Evolutionary conservation across 176 grass and related monocot species (phyloP).

Genomic region (Puccinellia tenuiflora): DNA sequence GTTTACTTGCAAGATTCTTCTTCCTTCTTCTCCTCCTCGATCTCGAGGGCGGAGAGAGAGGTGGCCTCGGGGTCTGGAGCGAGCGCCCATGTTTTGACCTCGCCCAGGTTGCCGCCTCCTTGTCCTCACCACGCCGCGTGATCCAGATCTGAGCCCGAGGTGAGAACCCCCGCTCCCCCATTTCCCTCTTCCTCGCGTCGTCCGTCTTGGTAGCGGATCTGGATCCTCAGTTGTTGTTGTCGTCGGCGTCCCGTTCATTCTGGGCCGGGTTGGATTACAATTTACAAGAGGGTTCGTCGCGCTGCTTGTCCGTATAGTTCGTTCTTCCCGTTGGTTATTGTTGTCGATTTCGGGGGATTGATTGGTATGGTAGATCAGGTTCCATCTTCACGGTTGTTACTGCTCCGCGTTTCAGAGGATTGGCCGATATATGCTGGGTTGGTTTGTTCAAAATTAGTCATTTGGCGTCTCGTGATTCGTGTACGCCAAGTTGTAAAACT

Average conservation of each 20-base stretch:
- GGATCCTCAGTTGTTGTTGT: not conserved
- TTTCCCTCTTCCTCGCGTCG: too few species aligned
- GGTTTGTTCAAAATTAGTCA: too few species aligned
- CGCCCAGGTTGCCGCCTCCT: constrained; percentile 21
- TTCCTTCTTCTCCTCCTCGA: not conserved
- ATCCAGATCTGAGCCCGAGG: constrained; percentile 30
- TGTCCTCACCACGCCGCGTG: not conserved
- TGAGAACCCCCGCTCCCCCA: not conserved
- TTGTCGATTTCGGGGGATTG: not conserved
- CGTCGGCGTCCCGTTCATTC: not conserved
- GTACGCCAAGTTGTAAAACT: too few species aligned
- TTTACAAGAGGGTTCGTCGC: too few species aligned
- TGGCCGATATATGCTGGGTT: too few species aligned
- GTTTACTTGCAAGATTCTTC: constrained; percentile 25
- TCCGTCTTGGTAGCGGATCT: not conserved
- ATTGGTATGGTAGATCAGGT: not conserved
- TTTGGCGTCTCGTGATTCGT: too few species aligned
- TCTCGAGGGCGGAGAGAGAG: constrained; percentile 19
- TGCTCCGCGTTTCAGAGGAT: too few species aligned
- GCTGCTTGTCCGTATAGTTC: not conserved
- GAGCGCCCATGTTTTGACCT: constrained; percentile 32
- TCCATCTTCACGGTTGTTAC: not conserved
- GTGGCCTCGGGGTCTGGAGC: not conserved
- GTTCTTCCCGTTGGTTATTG: not conserved
- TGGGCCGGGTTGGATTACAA: not conserved